Evolutionary conservation across 1,139 yeast genomes (phyloP).

Genomic region (Geotrichum fermentans): DNA sequence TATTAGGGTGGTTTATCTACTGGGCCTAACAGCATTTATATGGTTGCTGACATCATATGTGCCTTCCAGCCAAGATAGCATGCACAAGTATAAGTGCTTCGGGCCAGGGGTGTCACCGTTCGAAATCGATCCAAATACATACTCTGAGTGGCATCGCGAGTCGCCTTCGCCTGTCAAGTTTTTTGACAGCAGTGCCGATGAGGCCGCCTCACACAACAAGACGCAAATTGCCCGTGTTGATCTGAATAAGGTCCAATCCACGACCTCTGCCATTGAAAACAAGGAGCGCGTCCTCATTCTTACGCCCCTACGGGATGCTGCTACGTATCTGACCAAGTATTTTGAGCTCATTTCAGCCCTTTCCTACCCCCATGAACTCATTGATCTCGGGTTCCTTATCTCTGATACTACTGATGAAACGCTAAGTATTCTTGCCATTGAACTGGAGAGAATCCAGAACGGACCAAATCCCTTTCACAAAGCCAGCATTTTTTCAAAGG

Average conservation of each 20-base stretch:
- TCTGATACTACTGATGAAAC: conserved; percentile 73
- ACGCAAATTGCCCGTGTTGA: conserved; percentile 43
- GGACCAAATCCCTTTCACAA: conserved; percentile 53
- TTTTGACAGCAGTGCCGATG: conserved; percentile 24
- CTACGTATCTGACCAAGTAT: conserved; percentile 72
- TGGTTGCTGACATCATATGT: conserved; percentile 22
- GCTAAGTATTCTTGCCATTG: conserved; percentile 56
- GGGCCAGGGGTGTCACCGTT: conserved; percentile 32
- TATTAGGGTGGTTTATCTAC: conserved; percentile 17
- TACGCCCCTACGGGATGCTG: conserved; percentile 81
- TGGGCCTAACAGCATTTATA: conserved; percentile 17
- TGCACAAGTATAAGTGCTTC: conserved; percentile 28
- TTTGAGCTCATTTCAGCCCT: conserved; percentile 80
- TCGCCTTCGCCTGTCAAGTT: conserved; percentile 31
- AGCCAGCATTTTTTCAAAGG: conserved; percentile 71
- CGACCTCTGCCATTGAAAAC: conserved; percentile 48
- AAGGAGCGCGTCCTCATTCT: conserved; percentile 65
- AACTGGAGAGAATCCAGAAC: conserved; percentile 30
- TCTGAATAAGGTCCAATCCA: conserved; percentile 42
- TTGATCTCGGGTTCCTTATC: conserved; percentile 80
- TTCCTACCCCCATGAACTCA: conserved; percentile 74
- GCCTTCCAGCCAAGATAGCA: conserved; percentile 22
- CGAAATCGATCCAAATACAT: conserved; percentile 29
- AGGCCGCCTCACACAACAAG: conserved; percentile 16
- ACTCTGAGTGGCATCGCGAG: conserved; percentile 30